phyloP scores from a whole-genome alignment of 306 rosid genomes.

The Senna tora region DNA sequence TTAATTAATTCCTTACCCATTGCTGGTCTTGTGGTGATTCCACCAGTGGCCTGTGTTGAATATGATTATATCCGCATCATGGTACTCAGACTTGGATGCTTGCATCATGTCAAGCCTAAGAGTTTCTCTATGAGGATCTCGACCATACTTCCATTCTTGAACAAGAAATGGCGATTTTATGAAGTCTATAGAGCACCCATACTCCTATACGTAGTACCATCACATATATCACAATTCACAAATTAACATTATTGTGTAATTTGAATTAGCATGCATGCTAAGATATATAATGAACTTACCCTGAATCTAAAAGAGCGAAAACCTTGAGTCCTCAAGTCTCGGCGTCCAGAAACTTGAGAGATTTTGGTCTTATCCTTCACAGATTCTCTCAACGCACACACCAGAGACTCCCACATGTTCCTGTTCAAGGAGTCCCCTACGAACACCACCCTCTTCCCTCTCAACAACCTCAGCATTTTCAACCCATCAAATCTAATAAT shows the following conservation, averaged over 20 bases:
- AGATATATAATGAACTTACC: too few relatives aligned
- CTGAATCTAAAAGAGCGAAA: conserved; percentile 41
- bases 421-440: conserved; percentile 55
- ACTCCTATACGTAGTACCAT: conserved; percentile 41
- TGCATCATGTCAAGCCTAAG: conserved; percentile 50
- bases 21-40: conserved; percentile 47
- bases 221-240: too few relatives aligned
- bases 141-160: conserved; percentile 44
- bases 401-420: conserved; percentile 48
- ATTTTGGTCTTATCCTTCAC: conserved; percentile 40
- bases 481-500: conserved; percentile 41
- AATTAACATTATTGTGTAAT: too few relatives aligned
- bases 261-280: too few relatives aligned
- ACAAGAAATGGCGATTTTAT: conserved; percentile 49
- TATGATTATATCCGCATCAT: conserved; percentile 48
- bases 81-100: conserved; percentile 44
- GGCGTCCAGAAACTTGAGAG: conserved; percentile 27
- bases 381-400: conserved; percentile 43
- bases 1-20: too few relatives aligned
- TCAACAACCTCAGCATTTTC: conserved; percentile 41
- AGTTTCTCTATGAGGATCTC: conserved; percentile 35
- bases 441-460: conserved; percentile 48
- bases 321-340: conserved; percentile 42
- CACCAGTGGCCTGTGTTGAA: conserved; percentile 57
- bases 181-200: conserved; percentile 48